phyloP scores from a whole-genome alignment of 257 asterid species.

The Nicotiana undulata region DNA sequence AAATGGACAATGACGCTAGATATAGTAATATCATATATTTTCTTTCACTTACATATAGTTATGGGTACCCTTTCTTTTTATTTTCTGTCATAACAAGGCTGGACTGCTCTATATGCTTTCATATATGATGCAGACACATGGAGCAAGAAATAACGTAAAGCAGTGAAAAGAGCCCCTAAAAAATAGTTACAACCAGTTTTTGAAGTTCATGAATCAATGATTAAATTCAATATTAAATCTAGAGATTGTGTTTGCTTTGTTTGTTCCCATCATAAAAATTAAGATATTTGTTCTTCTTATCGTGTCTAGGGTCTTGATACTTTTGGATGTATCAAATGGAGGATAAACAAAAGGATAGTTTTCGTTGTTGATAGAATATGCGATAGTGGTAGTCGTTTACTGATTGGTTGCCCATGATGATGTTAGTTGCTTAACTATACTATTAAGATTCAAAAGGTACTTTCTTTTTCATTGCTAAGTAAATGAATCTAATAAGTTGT shows the following conservation, averaged over 20 bases:
- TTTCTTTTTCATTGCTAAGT: not conserved
- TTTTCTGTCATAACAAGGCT: slow-evolving; percentile 73
- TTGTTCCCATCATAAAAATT: slow-evolving; percentile 1
- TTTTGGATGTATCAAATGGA: slow-evolving; percentile 90
- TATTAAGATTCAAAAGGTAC: not conserved
- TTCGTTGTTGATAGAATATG: slow-evolving; percentile 81
- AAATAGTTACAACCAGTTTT: slow-evolving; percentile 58
- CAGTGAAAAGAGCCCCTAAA: slow-evolving; percentile 55
- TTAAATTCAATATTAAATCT: slow-evolving; percentile 3
- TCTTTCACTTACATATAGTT: too few species aligned
- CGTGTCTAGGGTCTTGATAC: slow-evolving; percentile 76
- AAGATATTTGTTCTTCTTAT: not conserved
- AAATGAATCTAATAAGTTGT: not conserved
- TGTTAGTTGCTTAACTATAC: slow-evolving; percentile 38
- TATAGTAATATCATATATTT: slow-evolving; percentile 14
- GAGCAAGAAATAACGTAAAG: slow-evolving; percentile 79
- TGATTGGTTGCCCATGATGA: slow-evolving; percentile 72
- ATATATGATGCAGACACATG: slow-evolving; percentile 91
- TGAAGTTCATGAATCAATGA: slow-evolving; percentile 49
- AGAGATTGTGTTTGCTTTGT: not conserved
- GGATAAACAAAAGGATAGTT: slow-evolving; percentile 82
- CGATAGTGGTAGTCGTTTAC: slow-evolving; percentile 88
- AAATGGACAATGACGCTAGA: slow-evolving; percentile 59
- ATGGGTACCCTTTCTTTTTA: not conserved
- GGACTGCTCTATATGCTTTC: slow-evolving; percentile 80